Percentiles rank a stretch among this genome's conserved stretches.
These are phyloP conservation scores for Colletotrichum tabaci DNA, from an alignment of 2,329 filamentous ascomycete genomes.

Conservation along the genomic window DNA sequence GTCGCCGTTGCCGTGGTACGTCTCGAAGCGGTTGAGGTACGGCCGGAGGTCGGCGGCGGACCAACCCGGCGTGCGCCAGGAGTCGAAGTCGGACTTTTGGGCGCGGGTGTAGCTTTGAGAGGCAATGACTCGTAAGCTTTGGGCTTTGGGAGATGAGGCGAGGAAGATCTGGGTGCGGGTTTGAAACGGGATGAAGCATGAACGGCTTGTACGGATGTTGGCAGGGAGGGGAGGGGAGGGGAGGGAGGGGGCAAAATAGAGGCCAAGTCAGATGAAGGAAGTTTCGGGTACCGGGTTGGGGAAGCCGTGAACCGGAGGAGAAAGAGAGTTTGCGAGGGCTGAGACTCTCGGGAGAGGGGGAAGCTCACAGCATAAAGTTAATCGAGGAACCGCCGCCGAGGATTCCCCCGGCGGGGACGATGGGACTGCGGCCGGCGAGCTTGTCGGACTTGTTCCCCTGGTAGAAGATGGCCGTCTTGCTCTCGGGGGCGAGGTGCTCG, in stretches of 20 bases:
- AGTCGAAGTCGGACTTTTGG: slow-evolving; percentile 64
- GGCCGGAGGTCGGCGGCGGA: slow-evolving; percentile 64
- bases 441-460: slow-evolving; percentile 61
- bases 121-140: slow-evolving; percentile 23
- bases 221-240: not conserved
- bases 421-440: slow-evolving; percentile 59
- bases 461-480: slow-evolving; percentile 71
- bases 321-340: no score
- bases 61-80: slow-evolving; percentile 69
- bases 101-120: slow-evolving; percentile 57
- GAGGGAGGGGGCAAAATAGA: no score
- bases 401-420: slow-evolving; percentile 58
- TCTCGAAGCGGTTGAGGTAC: slow-evolving; percentile 59
- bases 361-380: slow-evolving; percentile 58
- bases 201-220: no score
- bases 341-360: not conserved
- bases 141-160: no score
- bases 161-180: not conserved
- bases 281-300: not conserved
- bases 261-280: not conserved
- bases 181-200: not conserved
- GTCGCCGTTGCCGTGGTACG: slow-evolving; percentile 47
- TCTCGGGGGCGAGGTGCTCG: slow-evolving; percentile 78
- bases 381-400: slow-evolving; percentile 67
- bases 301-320: not conserved